Evolutionary conservation across 805 yeast genomes (phyloP).

Genomic region (Metschnikowia kofuensis): DNA sequence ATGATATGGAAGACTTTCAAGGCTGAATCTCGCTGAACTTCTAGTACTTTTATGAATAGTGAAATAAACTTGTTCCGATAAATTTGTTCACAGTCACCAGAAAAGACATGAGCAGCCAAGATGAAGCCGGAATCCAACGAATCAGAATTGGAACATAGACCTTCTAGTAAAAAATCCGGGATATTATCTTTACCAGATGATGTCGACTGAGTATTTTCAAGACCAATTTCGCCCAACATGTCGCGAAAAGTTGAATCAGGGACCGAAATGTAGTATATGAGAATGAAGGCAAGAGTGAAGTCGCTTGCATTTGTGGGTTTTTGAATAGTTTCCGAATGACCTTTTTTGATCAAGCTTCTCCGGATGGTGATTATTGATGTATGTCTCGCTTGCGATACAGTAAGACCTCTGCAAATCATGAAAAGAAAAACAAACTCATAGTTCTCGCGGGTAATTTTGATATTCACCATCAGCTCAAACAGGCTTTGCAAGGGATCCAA

Average conservation of each 20-base stretch:
- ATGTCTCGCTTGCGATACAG: slow-evolving; percentile 53
- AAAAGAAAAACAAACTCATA: slow-evolving; percentile 51
- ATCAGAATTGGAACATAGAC: slow-evolving; percentile 18
- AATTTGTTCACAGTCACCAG: slow-evolving; percentile 23
- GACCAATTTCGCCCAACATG: slow-evolving; percentile 22
- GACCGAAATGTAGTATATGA: slow-evolving; percentile 31
- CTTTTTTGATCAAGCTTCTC: neutral
- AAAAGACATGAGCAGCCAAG: slow-evolving; percentile 31
- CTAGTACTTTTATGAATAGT: slow-evolving; percentile 27
- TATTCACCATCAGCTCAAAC: slow-evolving; percentile 41
- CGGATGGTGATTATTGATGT: slow-evolving; percentile 33
- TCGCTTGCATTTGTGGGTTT: neutral
- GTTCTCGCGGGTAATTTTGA: slow-evolving; percentile 41
- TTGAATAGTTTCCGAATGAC: neutral
- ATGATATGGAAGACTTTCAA: slow-evolving; percentile 31
- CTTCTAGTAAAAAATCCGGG: slow-evolving; percentile 30
- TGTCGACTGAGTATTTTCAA: slow-evolving; percentile 11
- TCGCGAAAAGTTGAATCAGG: slow-evolving; percentile 24
- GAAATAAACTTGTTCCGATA: slow-evolving; percentile 31
- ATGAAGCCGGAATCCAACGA: slow-evolving; percentile 24
- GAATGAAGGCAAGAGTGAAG: slow-evolving; percentile 20
- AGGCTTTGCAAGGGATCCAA: slow-evolving; percentile 42
- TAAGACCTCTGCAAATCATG: slow-evolving; percentile 54
- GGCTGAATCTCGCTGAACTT: slow-evolving; percentile 20
- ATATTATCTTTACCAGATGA: slow-evolving; percentile 17